Evolutionary conservation across 2,329 filamentous ascomycete genomes (phyloP).

Genomic region (Lachnellula arida): DNA sequence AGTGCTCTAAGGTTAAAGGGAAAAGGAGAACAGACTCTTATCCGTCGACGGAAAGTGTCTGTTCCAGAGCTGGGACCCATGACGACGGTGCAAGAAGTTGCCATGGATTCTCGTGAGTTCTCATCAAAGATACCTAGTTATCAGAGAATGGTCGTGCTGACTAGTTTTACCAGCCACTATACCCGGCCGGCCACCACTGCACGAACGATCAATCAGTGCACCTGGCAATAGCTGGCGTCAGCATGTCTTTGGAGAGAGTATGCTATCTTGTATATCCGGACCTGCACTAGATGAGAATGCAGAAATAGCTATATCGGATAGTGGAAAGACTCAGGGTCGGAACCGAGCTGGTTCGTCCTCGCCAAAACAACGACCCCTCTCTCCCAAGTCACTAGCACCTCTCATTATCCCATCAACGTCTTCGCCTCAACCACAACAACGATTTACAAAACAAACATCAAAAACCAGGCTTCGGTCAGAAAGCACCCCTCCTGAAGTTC

Average conservation of each 20-base stretch:
- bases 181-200: conserved; percentile 58
- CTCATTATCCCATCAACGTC: conserved; percentile 47
- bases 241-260: conserved; percentile 36
- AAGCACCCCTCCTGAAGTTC: conserved; percentile 39
- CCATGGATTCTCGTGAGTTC: conserved; percentile 66
- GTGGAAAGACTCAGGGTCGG: conserved; percentile 6
- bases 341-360: conserved; percentile 15
- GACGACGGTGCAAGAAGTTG: conserved; percentile 62
- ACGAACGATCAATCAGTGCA: conserved; percentile 61
- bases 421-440: conserved; percentile 11
- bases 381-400: conserved; percentile 51
- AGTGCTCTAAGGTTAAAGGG: conserved; percentile 47
- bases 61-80: conserved; percentile 61
- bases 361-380: conserved; percentile 39
- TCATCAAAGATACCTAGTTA: background rate
- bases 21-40: conserved; percentile 54
- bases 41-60: conserved; percentile 57
- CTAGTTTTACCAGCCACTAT: conserved; percentile 52
- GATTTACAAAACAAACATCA: conserved; percentile 18
- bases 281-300: conserved; percentile 33
- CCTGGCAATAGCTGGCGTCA: conserved; percentile 47
- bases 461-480: conserved; percentile 42
- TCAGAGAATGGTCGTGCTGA: conserved; percentile 4
- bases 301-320: conserved; percentile 24
- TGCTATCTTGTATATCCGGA: conserved; percentile 32